Evolutionary conservation across 371 early-diverging fungal species (phyloP).

Genomic region (Mucor sp.): DNA sequence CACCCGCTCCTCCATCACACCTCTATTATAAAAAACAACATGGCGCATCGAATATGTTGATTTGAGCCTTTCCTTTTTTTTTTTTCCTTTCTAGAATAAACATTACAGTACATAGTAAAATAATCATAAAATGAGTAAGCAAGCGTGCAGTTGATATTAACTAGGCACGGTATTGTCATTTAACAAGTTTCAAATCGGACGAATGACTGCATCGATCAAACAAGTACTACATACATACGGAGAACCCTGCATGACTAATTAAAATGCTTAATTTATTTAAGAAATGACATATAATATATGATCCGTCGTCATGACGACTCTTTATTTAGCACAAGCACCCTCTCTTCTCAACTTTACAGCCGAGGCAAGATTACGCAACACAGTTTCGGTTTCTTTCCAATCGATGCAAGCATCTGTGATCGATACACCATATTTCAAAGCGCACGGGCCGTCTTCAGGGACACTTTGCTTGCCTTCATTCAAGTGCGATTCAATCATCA

Average conservation of each 20-base stretch:
- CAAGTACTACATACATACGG: no score
- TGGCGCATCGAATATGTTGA: not conserved
- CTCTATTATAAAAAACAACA: not conserved
- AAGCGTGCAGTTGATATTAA: no score
- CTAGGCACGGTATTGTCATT: no score
- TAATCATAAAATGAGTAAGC: no score
- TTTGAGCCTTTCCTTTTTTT: not conserved
- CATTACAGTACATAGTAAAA: not conserved
- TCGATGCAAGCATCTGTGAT: constrained; percentile 87
- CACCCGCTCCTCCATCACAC: not conserved
- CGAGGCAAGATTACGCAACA: constrained; percentile 71
- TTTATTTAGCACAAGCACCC: not conserved
- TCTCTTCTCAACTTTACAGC: constrained; percentile 58
- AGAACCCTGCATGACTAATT: no score
- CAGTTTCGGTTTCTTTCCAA: constrained; percentile 72
- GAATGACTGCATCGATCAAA: no score
- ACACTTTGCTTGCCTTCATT: constrained; percentile 84
- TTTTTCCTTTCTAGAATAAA: not conserved
- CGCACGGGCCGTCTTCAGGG: constrained; percentile 65
- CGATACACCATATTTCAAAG: constrained; percentile 78
- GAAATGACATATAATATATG: no score
- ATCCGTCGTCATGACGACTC: no score
- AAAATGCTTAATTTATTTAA: no score
- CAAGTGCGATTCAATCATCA: constrained; percentile 95
- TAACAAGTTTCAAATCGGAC: no score